Evolutionary conservation across 371 early-diverging fungal species (phyloP).

Genomic region (Actinomortierella ambigua): DNA sequence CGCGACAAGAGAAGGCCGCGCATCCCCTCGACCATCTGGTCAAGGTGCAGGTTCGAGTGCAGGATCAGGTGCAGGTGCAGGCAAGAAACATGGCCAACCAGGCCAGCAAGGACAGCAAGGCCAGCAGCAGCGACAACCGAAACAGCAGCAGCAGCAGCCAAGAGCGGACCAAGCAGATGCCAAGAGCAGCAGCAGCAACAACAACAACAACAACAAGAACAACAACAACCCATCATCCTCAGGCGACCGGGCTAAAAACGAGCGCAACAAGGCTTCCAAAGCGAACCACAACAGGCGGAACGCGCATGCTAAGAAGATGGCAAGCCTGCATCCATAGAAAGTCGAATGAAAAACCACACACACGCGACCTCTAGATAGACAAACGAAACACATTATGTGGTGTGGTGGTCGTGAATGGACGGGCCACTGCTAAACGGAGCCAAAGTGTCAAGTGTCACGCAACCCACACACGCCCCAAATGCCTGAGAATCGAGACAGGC

Average conservation of each 20-base stretch:
- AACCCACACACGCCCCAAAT: too few relatives aligned
- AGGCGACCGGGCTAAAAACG: slow-evolving; percentile 54
- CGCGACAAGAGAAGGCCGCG: too few relatives aligned
- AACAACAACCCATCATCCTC: slow-evolving; percentile 3
- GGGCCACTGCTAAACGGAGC: too few relatives aligned
- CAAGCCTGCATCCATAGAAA: slow-evolving; percentile 38
- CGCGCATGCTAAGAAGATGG: slow-evolving; percentile 67
- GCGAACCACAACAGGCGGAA: slow-evolving; percentile 73
- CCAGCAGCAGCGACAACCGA: slow-evolving; percentile 12
- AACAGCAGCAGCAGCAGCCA: slow-evolving; percentile 16
- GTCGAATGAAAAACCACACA: background rate
- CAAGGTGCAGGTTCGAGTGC: background rate
- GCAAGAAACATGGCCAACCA: slow-evolving; percentile 8
- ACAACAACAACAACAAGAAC: slow-evolving; percentile 1
- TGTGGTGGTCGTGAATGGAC: too few relatives aligned
- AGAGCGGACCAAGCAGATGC: too few relatives aligned
- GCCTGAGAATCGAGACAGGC: too few relatives aligned
- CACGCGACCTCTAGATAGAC: background rate
- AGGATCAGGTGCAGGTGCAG: slow-evolving; percentile 22
- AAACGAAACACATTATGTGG: background rate
- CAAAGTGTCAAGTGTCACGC: too few relatives aligned
- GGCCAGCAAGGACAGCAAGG: slow-evolving; percentile 7
- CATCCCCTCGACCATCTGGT: too few relatives aligned
- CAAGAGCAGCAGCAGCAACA: slow-evolving; percentile 14
- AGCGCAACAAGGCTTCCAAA: slow-evolving; percentile 66